phyloP scores from a whole-genome alignment of 1,139 yeast genomes.

The Saccharomyces pastorianus region DNA sequence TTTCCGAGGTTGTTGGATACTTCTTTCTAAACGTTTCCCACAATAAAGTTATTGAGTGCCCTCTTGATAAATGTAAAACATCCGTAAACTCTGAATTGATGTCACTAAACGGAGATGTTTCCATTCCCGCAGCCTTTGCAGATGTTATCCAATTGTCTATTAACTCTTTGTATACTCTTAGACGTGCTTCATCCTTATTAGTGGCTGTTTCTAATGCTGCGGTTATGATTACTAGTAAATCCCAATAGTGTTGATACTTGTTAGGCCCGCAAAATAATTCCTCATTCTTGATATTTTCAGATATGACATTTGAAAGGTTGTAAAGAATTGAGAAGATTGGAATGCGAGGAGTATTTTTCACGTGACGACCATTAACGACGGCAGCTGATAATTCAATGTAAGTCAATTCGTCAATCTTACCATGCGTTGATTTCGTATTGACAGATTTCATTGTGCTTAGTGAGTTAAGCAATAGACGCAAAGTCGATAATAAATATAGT shows the following conservation, averaged over 20 bases:
- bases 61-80: slow-evolving; percentile 47
- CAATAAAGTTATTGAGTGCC: slow-evolving; percentile 54
- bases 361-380: slow-evolving; percentile 43
- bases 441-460: slow-evolving; percentile 28
- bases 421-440: slow-evolving; percentile 35
- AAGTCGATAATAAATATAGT: slow-evolving; percentile 30
- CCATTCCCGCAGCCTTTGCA: slow-evolving; percentile 8
- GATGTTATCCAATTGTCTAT: slow-evolving; percentile 44
- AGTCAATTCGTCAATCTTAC: slow-evolving; percentile 45
- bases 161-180: slow-evolving; percentile 59
- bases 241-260: slow-evolving; percentile 33
- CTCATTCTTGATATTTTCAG: slow-evolving; percentile 16
- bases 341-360: slow-evolving; percentile 53
- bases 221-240: slow-evolving; percentile 39
- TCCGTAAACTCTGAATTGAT: slow-evolving; percentile 36
- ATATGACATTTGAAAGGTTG: slow-evolving; percentile 10
- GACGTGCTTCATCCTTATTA: slow-evolving; percentile 55
- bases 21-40: slow-evolving; percentile 60
- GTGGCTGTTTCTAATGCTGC: slow-evolving; percentile 41
- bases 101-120: background rate
- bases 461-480: slow-evolving; percentile 24
- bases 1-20: slow-evolving; percentile 48
- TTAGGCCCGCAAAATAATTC: slow-evolving; percentile 12
- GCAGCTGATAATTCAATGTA: slow-evolving; percentile 72
- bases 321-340: slow-evolving; percentile 43